These are phyloP conservation scores for Citrullus colocynthis DNA, from an alignment of 306 rosid species.

Conservation along the genomic window DNA sequence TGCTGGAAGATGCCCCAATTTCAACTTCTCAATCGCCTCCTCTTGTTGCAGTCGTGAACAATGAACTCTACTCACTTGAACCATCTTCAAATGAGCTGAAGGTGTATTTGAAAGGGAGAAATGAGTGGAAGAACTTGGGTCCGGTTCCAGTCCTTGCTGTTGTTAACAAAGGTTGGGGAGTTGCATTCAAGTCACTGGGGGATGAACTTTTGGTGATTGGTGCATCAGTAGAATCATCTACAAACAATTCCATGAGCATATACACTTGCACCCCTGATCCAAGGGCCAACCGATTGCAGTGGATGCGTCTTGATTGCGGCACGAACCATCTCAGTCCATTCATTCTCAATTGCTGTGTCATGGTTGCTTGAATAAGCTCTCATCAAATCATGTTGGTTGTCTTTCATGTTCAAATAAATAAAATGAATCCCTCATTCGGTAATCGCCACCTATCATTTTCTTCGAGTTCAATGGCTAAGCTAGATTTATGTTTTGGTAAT, in stretches of 20 bases:
- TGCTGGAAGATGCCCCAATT: constrained; percentile 31
- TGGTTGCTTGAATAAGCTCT: constrained; percentile 38
- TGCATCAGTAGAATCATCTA: constrained; percentile 20
- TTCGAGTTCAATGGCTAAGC: background rate
- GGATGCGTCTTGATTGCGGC: constrained; percentile 46
- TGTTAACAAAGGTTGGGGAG: constrained; percentile 60
- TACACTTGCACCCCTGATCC: constrained; percentile 61
- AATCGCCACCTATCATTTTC: background rate
- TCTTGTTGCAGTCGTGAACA: constrained; percentile 61
- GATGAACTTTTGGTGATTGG: constrained; percentile 64
- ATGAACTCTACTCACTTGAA: constrained; percentile 49
- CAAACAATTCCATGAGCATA: constrained; percentile 21
- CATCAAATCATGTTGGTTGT: background rate
- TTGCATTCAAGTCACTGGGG: constrained; percentile 70
- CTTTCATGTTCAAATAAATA: background rate
- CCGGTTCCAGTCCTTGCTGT: constrained; percentile 59
- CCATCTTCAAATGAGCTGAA: constrained; percentile 52
- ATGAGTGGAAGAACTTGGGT: constrained; percentile 57
- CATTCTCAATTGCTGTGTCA: constrained; percentile 64
- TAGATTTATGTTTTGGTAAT: background rate
- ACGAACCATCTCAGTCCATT: constrained; percentile 36
- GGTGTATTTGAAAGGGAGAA: constrained; percentile 34
- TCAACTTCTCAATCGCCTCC: constrained; percentile 38
- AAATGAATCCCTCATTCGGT: background rate
- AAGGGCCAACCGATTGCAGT: constrained; percentile 25